A percentile compares a stretch with the other conserved stretches of the same genome.
Conservation (phyloP, 75 land plant species). For the Pinus albicaulis region DNA sequence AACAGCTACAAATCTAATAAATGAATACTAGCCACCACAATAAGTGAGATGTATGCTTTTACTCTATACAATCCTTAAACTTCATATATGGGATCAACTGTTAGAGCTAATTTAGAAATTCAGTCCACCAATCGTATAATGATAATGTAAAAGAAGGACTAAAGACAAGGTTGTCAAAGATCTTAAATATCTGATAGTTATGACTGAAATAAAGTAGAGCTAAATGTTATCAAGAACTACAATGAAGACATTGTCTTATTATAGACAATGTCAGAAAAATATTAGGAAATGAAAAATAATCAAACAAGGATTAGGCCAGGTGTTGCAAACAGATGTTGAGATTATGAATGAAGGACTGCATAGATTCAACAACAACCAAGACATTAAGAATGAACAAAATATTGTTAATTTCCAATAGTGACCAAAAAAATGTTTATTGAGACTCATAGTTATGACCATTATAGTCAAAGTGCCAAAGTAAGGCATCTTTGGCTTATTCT, state of each 20-base stretch:
- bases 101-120: not conserved
- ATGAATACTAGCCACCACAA: constrained; percentile 4
- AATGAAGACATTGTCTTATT: not conserved
- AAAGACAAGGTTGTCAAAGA: not conserved
- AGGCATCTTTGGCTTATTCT: too few species aligned
- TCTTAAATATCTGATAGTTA: too few species aligned
- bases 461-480: not conserved
- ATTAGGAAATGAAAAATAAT: not conserved
- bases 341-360: not conserved
- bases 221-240: not conserved
- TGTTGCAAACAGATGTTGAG: not conserved
- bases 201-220: not conserved
- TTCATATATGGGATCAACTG: not conserved
- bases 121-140: not conserved
- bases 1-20: not conserved
- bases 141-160: not conserved
- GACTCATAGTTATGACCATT: not conserved
- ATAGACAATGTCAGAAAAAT: too few species aligned
- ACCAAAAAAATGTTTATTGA: not conserved
- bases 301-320: not conserved
- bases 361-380: not conserved
- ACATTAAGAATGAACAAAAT: not conserved
- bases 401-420: not conserved
- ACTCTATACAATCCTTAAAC: not conserved
- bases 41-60: not conserved